Evolutionary conservation across 2,329 filamentous ascomycete genomes (phyloP), one percentile per base, ranked within the genome.

Genomic region (Penicillium sp.): DNA sequence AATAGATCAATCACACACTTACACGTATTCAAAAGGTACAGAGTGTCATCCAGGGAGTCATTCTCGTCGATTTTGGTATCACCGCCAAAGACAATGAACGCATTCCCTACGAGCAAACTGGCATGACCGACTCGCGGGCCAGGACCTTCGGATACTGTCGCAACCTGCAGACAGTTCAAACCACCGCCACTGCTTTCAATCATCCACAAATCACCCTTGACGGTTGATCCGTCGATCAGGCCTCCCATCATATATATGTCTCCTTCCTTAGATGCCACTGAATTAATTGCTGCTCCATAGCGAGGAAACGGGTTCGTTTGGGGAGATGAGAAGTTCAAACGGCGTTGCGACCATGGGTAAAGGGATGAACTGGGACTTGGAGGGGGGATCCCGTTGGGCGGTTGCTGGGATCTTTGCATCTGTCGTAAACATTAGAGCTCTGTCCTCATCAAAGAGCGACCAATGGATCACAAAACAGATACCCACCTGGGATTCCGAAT

Each of bases 201-300:
- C 86, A 97, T 89, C 95, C 95, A 99, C 44, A 99, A 76, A 76
- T 99, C 94, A 45, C 94, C 94, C 72, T 97, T 97, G 42, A 97
- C 94, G 2, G 91, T 96, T 36, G 91, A 90, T 63, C 93, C 93
- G 69, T 96, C 93, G 67, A 99, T 93, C 58, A 99, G 77, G 48
- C 94, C 94, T 60, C 94, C 94, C 92, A 99, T 97, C 69, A 99
- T 83, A 69, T 97, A 99, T 55, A 99, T 89, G 66, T 96, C 91
- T 57, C 95, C 95, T 75, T 99, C 94, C 76, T 97, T 97, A 37
- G 92, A 97, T 25, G 92, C 89, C 16, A 88, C 82, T 0, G 91
- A 84, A 73, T 99, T 99, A 72, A 97, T 93, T 7, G 95, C 94
- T 49, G 95, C 91, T 71, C 94, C 94, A 82, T 99, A 99, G 72